Conservation (phyloP, 352 stramenopile genomes). For the Pythium volutum region DNA sequence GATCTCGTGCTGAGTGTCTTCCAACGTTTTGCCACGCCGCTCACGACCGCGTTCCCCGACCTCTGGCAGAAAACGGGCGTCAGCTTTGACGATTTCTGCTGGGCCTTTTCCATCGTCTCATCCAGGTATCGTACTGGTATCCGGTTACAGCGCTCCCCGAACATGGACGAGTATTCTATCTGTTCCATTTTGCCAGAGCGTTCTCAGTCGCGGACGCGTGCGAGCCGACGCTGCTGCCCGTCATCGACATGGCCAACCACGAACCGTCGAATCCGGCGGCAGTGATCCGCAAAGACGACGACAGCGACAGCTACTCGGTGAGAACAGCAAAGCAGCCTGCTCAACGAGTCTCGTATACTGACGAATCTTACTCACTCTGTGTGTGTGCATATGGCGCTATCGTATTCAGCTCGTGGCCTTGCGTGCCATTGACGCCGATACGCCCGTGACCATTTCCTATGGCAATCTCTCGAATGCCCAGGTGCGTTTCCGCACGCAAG, state of each 20-base stretch:
- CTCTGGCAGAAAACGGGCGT: slow-evolving; percentile 36
- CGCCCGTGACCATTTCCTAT: slow-evolving; percentile 70
- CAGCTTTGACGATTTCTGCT: slow-evolving; percentile 50
- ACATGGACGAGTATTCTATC: not conserved
- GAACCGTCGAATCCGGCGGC: slow-evolving; percentile 36
- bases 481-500: slow-evolving; percentile 41
- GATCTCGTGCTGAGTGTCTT: slow-evolving; percentile 55
- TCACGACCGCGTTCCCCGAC: slow-evolving; percentile 34
- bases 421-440: slow-evolving; percentile 37
- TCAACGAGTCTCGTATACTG: not conserved
- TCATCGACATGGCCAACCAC: slow-evolving; percentile 84
- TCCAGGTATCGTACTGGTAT: no score
- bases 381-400: not conserved
- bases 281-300: slow-evolving; percentile 43
- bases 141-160: no score
- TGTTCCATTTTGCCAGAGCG: slow-evolving; percentile 28
- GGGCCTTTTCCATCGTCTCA: slow-evolving; percentile 68
- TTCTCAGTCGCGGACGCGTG: slow-evolving; percentile 18
- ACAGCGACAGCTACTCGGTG: slow-evolving; percentile 45
- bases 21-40: slow-evolving; percentile 30
- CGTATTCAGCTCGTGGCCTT: slow-evolving; percentile 39
- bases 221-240: slow-evolving; percentile 61
- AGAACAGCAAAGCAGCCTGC: not conserved
- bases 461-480: slow-evolving; percentile 69
- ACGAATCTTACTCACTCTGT: not conserved